Percentiles rank a stretch among this genome's conserved stretches.
Evolutionary conservation across 352 stramenopile genomes (phyloP).

Genomic region (Phytophthora melonis): DNA sequence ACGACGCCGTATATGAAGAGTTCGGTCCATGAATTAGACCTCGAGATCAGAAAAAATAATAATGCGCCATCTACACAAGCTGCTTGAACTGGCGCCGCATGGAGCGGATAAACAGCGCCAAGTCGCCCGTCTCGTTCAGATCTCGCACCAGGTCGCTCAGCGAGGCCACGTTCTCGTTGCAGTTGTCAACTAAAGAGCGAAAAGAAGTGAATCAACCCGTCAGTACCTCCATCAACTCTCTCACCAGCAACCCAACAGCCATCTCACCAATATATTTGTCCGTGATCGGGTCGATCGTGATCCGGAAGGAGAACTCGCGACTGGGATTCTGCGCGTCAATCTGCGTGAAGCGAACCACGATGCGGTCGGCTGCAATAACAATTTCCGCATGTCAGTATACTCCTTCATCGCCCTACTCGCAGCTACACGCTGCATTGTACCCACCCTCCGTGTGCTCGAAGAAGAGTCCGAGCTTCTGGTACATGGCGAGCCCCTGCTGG

Average conservation of each 20-base stretch:
- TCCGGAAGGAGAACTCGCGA: conserved; percentile 77
- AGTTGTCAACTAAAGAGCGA: conserved; percentile 69
- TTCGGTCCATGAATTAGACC: conserved; percentile 16
- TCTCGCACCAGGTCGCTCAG: conserved; percentile 61
- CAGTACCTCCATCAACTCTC: neutral
- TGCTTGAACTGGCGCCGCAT: conserved; percentile 86
- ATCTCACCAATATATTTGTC: conserved; percentile 71
- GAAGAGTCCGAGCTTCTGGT: conserved; percentile 72
- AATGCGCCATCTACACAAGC: conserved; percentile 45
- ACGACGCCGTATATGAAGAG: conserved; percentile 53
- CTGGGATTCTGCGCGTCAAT: conserved; percentile 63
- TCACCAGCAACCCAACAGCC: neutral
- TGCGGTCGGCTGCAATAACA: conserved; percentile 53
- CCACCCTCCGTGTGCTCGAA: conserved; percentile 73
- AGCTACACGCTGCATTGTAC: conserved; percentile 6
- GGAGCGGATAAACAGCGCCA: conserved; percentile 78
- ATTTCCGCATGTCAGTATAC: neutral
- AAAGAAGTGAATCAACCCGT: neutral
- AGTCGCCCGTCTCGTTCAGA: conserved; percentile 73
- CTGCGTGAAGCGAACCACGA: conserved; percentile 76
- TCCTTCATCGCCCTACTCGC: neutral
- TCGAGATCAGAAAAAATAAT: neutral
- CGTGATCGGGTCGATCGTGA: conserved; percentile 67
- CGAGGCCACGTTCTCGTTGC: conserved; percentile 57
- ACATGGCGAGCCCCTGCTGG: conserved; percentile 68